Conservation (phyloP, 768 basidiomycete genomes). For the Cystofilobasidium capitatum region DNA sequence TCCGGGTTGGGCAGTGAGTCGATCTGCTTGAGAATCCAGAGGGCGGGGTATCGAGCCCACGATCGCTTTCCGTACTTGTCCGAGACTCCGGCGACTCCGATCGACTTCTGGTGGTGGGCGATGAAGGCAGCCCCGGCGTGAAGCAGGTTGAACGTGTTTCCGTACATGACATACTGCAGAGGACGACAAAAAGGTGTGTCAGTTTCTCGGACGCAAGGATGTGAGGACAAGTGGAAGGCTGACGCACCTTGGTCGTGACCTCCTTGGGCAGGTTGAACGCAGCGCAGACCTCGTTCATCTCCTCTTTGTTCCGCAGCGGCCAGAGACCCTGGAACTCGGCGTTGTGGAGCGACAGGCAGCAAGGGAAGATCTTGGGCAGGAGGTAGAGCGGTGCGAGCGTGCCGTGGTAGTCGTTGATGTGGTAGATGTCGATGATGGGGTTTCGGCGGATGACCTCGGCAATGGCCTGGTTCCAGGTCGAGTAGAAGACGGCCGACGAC, state of each 20-base stretch:
- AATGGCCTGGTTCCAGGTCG: slow-evolving; percentile 96
- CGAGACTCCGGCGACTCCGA: slow-evolving; percentile 92
- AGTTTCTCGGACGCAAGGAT: neutral
- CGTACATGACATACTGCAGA: slow-evolving; percentile 72
- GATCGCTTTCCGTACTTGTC: slow-evolving; percentile 96
- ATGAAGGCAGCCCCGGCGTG: slow-evolving; percentile 90
- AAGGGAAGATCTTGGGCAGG: slow-evolving; percentile 77
- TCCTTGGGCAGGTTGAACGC: slow-evolving; percentile 97
- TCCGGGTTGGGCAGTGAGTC: slow-evolving; percentile 89
- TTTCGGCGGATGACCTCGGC: slow-evolving; percentile 77
- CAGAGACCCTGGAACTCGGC: slow-evolving; percentile 96
- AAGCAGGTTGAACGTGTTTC: slow-evolving; percentile 91
- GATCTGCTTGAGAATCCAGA: slow-evolving; percentile 92
- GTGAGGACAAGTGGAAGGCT: neutral
- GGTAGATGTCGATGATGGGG: slow-evolving; percentile 68
- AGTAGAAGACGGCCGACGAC: slow-evolving; percentile 92
- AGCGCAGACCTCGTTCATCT: slow-evolving; percentile 93
- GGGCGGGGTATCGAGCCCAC: slow-evolving; percentile 91
- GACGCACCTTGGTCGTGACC: slow-evolving; percentile 63
- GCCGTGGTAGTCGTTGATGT: slow-evolving; percentile 62
- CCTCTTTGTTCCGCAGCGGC: slow-evolving; percentile 38
- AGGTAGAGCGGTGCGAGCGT: slow-evolving; percentile 84
- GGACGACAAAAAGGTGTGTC: neutral
- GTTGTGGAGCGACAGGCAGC: slow-evolving; percentile 86
- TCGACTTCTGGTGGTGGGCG: slow-evolving; percentile 79